A percentile compares a stretch with the other conserved stretches of the same genome.
Evolutionary conservation across 2,329 filamentous ascomycete species (phyloP).

Genomic region (Pyrenochaeta sp.): DNA sequence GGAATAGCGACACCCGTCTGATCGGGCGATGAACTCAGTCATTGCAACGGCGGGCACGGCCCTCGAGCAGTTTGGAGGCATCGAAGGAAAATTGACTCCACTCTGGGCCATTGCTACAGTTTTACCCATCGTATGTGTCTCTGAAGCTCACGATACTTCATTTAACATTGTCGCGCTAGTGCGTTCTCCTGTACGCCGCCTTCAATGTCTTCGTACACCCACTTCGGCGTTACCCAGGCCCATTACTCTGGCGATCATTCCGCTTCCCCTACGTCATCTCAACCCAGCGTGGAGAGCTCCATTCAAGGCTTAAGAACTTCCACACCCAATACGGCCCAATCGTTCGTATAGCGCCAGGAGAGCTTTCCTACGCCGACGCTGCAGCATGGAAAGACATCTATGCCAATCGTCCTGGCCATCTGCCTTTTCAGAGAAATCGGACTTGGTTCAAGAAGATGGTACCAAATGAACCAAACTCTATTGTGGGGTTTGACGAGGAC

Average conservation of each 20-base stretch:
- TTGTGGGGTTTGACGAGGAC: slow-evolving; percentile 33
- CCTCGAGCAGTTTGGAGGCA: neutral
- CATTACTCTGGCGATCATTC: slow-evolving; percentile 36
- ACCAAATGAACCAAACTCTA: slow-evolving; percentile 34
- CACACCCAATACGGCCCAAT: slow-evolving; percentile 38
- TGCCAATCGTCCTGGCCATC: slow-evolving; percentile 29
- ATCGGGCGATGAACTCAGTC: neutral
- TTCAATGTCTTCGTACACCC: slow-evolving; percentile 41
- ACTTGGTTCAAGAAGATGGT: slow-evolving; percentile 37
- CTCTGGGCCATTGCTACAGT: neutral
- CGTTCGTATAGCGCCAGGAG: slow-evolving; percentile 40
- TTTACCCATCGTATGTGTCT: neutral
- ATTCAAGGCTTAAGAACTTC: slow-evolving; percentile 29
- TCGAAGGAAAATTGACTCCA: neutral
- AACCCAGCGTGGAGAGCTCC: slow-evolving; percentile 35
- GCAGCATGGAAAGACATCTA: slow-evolving; percentile 43
- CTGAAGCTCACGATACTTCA: neutral
- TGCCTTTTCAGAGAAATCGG: slow-evolving; percentile 29
- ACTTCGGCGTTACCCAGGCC: slow-evolving; percentile 38
- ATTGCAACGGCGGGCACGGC: neutral
- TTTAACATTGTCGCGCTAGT: neutral
- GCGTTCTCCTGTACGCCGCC: slow-evolving; percentile 21
- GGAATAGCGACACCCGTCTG: no score
- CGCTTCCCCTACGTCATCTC: slow-evolving; percentile 38
- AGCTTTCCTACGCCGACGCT: slow-evolving; percentile 36